A percentile compares a stretch with the other conserved stretches of the same genome.
Evolutionary conservation across 2,329 filamentous ascomycete species (phyloP).

Genomic region (Zymoseptoria ardabiliae): DNA sequence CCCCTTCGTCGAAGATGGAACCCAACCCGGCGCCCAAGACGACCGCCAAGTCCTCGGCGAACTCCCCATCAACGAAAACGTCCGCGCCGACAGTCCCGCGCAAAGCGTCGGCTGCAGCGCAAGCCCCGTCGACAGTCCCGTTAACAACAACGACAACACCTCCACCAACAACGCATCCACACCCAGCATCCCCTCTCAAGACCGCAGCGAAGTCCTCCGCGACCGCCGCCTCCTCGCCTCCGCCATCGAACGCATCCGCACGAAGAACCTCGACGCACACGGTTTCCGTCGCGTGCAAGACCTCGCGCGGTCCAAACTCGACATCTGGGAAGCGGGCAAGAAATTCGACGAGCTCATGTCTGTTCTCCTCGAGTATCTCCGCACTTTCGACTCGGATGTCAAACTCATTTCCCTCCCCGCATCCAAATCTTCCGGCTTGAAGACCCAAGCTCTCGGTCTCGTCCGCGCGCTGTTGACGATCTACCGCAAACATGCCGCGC

Average conservation of each 20-base stretch:
- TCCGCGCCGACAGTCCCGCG: constrained; percentile 23
- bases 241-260: constrained; percentile 65
- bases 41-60: constrained; percentile 43
- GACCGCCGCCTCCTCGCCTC: constrained; percentile 59
- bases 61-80: constrained; percentile 44
- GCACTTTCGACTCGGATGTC: constrained; percentile 43
- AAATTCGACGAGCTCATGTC: constrained; percentile 62
- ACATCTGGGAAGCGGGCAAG: constrained; percentile 58
- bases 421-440: constrained; percentile 51
- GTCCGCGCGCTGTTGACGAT: constrained; percentile 65
- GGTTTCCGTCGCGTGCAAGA: constrained; percentile 73
- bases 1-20: constrained; percentile 38
- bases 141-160: constrained; percentile 13
- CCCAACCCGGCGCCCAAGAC: constrained; percentile 18
- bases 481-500: constrained; percentile 57
- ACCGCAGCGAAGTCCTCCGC: constrained; percentile 36
- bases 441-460: constrained; percentile 64
- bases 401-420: constrained; percentile 22
- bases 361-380: constrained; percentile 65
- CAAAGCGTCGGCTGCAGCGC: constrained; percentile 23
- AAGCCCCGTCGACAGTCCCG: constrained; percentile 25
- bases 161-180: constrained; percentile 1
- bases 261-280: constrained; percentile 67
- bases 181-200: constrained; percentile 23
- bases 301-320: constrained; percentile 58